These are phyloP conservation scores for Setomelanomma holmii DNA, from an alignment of 2,329 filamentous ascomycete species.

Conservation along the genomic window DNA sequence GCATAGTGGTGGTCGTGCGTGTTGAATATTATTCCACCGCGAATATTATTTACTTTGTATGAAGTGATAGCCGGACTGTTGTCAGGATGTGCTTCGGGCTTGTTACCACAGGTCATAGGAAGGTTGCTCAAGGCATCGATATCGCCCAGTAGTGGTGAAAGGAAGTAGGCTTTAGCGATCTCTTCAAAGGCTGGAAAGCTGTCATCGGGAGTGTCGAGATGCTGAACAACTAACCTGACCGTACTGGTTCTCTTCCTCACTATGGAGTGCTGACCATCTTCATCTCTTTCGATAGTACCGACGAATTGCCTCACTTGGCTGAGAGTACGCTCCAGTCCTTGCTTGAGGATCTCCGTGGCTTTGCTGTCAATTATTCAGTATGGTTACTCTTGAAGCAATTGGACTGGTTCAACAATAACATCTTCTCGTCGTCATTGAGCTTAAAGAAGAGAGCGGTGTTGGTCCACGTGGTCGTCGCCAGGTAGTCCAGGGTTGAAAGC, in stretches of 20 bases:
- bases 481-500: conserved; percentile 2
- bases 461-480: not conserved
- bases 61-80: not conserved
- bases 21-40: conserved; percentile 1
- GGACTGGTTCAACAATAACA: not conserved
- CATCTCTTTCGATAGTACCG: conserved; percentile 2
- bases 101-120: conserved; percentile 4
- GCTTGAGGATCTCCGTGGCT: not conserved
- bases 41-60: conserved; percentile 1
- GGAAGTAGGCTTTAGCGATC: conserved; percentile 1
- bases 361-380: not conserved
- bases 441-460: conserved; percentile 4
- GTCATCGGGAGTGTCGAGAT: not conserved
- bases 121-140: conserved; percentile 1
- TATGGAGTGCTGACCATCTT: conserved; percentile 4
- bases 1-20: not conserved
- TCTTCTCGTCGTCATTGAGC: not conserved
- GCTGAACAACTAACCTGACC: conserved; percentile 2
- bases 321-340: not conserved
- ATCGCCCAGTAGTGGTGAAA: not conserved
- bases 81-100: conserved; percentile 5
- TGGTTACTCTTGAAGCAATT: not conserved
- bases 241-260: conserved; percentile 1
- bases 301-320: conserved; percentile 1
- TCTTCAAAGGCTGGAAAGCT: not conserved